Conservation (phyloP, 129 eudicot genomes). For the Lactuca saligna region DNA sequence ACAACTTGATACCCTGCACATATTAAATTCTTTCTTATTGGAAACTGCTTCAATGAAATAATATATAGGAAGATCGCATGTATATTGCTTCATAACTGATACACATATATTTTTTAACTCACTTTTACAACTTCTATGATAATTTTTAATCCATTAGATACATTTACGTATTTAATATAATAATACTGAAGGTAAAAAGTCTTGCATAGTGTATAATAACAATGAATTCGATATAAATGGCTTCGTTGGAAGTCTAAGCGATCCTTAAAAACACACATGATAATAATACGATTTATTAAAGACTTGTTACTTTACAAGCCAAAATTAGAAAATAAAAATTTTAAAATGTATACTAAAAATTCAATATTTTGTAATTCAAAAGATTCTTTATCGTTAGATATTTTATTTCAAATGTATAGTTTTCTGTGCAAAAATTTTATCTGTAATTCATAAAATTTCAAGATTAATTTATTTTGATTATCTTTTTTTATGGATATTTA, state of each 20-base stretch:
- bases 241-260: neutral
- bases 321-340: conserved; percentile 11
- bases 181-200: conserved; percentile 1
- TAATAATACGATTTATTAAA: conserved; percentile 1
- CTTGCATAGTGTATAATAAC: conserved; percentile 16
- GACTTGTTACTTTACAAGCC: conserved; percentile 5
- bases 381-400: conserved; percentile 16
- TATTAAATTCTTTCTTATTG: conserved; percentile 27
- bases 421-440: conserved; percentile 22
- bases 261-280: neutral
- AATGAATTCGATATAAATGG: conserved; percentile 3
- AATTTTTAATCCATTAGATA: conserved; percentile 10
- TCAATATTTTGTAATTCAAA: conserved; percentile 16
- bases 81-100: conserved; percentile 31
- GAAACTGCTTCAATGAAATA: conserved; percentile 35
- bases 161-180: neutral
- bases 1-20: conserved; percentile 13
- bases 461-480: neutral
- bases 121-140: conserved; percentile 29
- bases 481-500: neutral
- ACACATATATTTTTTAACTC: conserved; percentile 22
- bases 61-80: conserved; percentile 26
- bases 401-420: conserved; percentile 7
- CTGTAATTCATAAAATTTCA: conserved; percentile 23
- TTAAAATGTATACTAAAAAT: neutral